Percentiles rank a stretch among this genome's conserved stretches.
Evolutionary conservation across 768 basidiomycete species (phyloP).

Genomic region (Trametes sanguinea): DNA sequence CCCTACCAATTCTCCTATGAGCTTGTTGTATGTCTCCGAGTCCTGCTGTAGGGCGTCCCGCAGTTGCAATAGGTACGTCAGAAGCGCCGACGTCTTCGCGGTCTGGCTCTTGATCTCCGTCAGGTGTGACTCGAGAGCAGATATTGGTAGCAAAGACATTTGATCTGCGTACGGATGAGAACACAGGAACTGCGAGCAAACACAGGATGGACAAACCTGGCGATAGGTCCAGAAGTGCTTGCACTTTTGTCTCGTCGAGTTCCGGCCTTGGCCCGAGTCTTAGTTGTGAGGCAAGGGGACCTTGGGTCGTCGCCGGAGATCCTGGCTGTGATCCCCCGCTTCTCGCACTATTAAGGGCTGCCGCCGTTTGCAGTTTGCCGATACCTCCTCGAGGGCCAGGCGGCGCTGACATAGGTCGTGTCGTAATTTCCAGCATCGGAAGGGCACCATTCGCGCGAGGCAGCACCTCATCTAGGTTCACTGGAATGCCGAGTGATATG

Average conservation of each 20-base stretch:
- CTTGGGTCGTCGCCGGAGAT: slow-evolving; percentile 46
- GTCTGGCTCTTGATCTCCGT: slow-evolving; percentile 72
- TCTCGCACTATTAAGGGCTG: slow-evolving; percentile 50
- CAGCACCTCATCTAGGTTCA: slow-evolving; percentile 91
- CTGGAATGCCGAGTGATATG: slow-evolving; percentile 89
- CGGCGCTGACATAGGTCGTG: slow-evolving; percentile 80
- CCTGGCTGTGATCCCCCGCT: slow-evolving; percentile 49
- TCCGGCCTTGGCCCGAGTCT: slow-evolving; percentile 78
- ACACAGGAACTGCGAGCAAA: background rate
- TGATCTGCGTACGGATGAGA: slow-evolving; percentile 50
- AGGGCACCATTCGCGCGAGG: slow-evolving; percentile 68
- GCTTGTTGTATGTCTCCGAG: slow-evolving; percentile 84
- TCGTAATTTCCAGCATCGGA: slow-evolving; percentile 81
- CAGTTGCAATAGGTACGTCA: slow-evolving; percentile 82
- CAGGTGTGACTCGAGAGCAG: slow-evolving; percentile 65
- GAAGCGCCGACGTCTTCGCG: slow-evolving; percentile 67
- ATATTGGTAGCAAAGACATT: slow-evolving; percentile 69
- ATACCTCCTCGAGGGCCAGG: slow-evolving; percentile 54
- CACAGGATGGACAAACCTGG: slow-evolving; percentile 51
- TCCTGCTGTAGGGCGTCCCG: slow-evolving; percentile 84
- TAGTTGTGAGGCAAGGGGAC: slow-evolving; percentile 38
- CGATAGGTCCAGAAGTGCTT: slow-evolving; percentile 63
- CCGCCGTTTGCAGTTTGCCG: slow-evolving; percentile 35
- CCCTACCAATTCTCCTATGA: slow-evolving; percentile 90
- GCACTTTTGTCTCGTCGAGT: slow-evolving; percentile 66